Evolutionary conservation across 2,329 filamentous ascomycete genomes (phyloP), one percentile per base, ranked within the genome.

Genomic region (Xylariales sp.): DNA sequence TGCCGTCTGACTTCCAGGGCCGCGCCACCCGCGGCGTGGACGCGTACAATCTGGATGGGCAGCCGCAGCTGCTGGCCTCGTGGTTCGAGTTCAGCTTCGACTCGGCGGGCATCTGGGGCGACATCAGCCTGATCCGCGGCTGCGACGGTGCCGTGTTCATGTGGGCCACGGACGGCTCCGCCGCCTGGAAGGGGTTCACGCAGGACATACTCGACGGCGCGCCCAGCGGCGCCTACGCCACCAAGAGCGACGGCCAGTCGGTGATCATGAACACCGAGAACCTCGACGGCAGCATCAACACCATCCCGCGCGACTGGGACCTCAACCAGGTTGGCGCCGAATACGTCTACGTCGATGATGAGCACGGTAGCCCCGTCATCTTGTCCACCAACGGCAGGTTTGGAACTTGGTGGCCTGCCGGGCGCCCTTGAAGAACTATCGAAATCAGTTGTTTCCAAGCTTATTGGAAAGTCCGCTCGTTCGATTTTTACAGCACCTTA

Each of bases 111-210:
- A 47, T 41, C 30, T 56, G 52, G 51, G 45, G 34, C 14, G 54
- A 56, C 18, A 44, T 55, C 6, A 52, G 48, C n/a, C 38, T 55
- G n/a, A 56, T 56, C 33, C 43, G 53, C 6, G 53, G 53, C 28
- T 53, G 49, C 40, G 53, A 56, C 34, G 54, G 54, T 20, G 40
- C 35, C 14, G 40, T 45, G 11, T 16, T 53, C 35, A 40, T 49
- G 13, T 50, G 46, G 46, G 40, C 46, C 15, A 33, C 40, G 17
- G 52, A 55, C 30, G 43, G 44, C 17, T 43, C 44, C 17, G 40
- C 46, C 5, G 46, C 46, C 5, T 50, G 47, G 47, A 52, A 50
- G 40, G 49, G 52, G 8, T 56, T 54, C 31, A 47, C 44, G 5
- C 45, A 51, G 23, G 13, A 35, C 14, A 16, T 56, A 18, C 33